Conservation (phyloP, 78 protist genomes). For the Dictyostelium firmibasis region DNA sequence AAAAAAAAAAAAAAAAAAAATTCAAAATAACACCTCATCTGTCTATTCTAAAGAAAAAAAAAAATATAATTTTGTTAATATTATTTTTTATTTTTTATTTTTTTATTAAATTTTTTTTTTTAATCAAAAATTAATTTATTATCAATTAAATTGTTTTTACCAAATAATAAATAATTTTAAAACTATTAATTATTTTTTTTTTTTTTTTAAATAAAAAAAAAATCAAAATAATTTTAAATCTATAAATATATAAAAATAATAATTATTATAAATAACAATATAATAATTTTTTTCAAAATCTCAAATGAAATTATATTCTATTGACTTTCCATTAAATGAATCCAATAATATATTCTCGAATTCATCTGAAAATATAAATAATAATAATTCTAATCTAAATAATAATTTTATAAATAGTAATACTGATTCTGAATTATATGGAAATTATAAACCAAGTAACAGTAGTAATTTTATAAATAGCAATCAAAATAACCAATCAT, state of each 20-base stretch:
- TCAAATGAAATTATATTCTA: not conserved
- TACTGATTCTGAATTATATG: constrained; percentile 13
- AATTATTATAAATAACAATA: too few relatives aligned
- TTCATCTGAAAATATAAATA: not conserved
- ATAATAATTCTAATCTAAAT: not conserved
- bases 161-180: not conserved
- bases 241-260: not conserved
- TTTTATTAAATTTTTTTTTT: not conserved
- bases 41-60: too few relatives aligned
- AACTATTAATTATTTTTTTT: too few relatives aligned
- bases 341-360: not conserved
- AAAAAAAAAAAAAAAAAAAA: too few relatives aligned
- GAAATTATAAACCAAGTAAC: not conserved
- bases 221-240: not conserved
- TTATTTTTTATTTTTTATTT: too few relatives aligned
- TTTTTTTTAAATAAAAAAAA: not conserved
- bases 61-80: not conserved
- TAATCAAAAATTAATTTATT: not conserved
- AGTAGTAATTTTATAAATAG: not conserved
- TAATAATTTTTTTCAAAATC: too few relatives aligned
- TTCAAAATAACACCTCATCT: too few relatives aligned
- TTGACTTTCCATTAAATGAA: not conserved
- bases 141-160: not conserved
- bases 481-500: not conserved
- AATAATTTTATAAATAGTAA: not conserved